Evolutionary conservation across 129 eudicot species (phyloP).

Genomic region (Pseudognaphalium luteoalbum): DNA sequence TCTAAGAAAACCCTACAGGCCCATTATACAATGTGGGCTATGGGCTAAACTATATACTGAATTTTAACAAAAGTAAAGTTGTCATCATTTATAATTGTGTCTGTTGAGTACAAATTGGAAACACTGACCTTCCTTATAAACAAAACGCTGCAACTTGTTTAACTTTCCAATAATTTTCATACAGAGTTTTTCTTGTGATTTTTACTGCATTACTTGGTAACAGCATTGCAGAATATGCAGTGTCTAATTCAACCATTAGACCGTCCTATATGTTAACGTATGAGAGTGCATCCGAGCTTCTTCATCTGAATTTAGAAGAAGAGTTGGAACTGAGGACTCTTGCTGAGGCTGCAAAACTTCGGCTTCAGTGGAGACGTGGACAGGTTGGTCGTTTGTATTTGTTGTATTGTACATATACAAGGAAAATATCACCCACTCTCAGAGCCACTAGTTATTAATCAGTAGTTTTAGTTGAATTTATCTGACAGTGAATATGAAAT

Average conservation of each 20-base stretch:
- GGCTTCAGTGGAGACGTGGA: conserved; percentile 78
- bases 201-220: conserved; percentile 20
- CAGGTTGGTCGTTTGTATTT: conserved; percentile 52
- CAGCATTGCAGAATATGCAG: conserved; percentile 90
- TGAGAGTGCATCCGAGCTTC: conserved; percentile 92
- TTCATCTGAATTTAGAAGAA: conserved; percentile 78
- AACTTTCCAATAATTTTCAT: background rate
- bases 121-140: background rate
- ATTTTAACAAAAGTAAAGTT: too few species aligned
- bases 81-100: background rate
- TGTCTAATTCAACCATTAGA: conserved; percentile 66
- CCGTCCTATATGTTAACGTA: conserved; percentile 97
- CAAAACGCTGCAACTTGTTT: background rate
- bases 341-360: conserved; percentile 84
- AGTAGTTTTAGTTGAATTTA: background rate
- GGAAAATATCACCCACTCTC: background rate
- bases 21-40: too few species aligned
- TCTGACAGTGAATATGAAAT: background rate
- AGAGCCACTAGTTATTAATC: background rate
- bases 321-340: conserved; percentile 78
- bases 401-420: background rate
- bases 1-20: too few species aligned
- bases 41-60: too few species aligned
- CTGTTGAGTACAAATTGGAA: background rate
- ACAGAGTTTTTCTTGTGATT: conserved; percentile 7